Percentiles rank a stretch among this genome's conserved stretches.
Conservation (phyloP, 2,329 filamentous ascomycete genomes). For the Colletotrichum sp. region DNA sequence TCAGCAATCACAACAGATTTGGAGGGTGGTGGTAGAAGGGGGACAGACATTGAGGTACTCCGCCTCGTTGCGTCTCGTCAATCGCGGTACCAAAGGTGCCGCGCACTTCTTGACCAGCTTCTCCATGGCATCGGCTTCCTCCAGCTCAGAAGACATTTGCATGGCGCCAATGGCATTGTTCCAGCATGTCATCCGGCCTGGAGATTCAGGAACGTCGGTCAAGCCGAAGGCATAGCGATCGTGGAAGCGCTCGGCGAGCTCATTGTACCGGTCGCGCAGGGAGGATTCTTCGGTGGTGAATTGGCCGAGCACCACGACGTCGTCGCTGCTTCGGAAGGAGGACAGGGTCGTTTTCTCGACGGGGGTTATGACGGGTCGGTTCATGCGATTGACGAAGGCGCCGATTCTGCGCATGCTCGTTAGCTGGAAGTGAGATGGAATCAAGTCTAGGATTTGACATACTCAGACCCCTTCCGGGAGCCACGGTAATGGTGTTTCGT, state of each 20-base stretch:
- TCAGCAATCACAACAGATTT: not conserved
- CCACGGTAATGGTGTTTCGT: conserved; percentile 46
- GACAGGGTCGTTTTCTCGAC: conserved; percentile 30
- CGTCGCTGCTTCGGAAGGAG: conserved; percentile 41
- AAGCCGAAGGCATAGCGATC: conserved; percentile 49
- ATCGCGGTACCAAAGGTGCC: conserved; percentile 43
- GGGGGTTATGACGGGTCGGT: conserved; percentile 28
- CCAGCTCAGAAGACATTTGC: conserved; percentile 34
- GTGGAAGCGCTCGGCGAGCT: conserved; percentile 36
- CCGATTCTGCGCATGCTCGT: conserved; percentile 25
- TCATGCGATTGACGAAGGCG: conserved; percentile 30
- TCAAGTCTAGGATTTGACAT: conserved; percentile 16
- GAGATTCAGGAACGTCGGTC: not conserved
- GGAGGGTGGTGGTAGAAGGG: not conserved
- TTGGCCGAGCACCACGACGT: conserved; percentile 45
- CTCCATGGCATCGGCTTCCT: conserved; percentile 35
- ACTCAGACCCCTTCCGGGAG: conserved; percentile 41
- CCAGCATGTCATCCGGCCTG: conserved; percentile 37
- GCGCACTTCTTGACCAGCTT: conserved; percentile 41
- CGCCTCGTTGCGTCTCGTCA: conserved; percentile 49
- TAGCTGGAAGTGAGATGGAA: conserved; percentile 4
- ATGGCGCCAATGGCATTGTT: conserved; percentile 43
- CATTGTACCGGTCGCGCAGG: conserved; percentile 32
- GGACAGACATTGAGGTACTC: conserved; percentile 24
- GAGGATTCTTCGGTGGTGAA: conserved; percentile 31